Evolutionary conservation across 192 early-diverging fungal species (phyloP), one percentile per base, ranked within the genome.

Genomic region (Gryganskiella cystojenkinii): DNA sequence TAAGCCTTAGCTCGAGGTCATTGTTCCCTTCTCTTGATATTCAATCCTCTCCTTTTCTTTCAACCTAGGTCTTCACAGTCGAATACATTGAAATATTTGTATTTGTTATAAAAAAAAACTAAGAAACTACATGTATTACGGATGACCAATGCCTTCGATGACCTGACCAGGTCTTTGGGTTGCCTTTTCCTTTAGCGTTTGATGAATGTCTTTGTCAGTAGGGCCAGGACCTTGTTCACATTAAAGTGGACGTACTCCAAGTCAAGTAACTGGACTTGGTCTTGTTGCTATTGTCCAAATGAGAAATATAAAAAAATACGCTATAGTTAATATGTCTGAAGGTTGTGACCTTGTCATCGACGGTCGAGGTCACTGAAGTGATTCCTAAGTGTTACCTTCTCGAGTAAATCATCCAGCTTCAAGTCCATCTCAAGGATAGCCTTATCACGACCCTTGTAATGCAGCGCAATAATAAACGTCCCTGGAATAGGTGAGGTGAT

Each of bases 341-440:
- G n/a, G n/a, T n/a, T n/a, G n/a, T n/a, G n/a, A n/a, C n/a, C n/a
- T n/a, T n/a, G n/a, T n/a, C n/a, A n/a, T n/a, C n/a, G n/a, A n/a
- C n/a, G n/a, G n/a, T n/a, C n/a, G n/a, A n/a, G n/a, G n/a, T n/a
- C n/a, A n/a, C n/a, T n/a, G n/a, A n/a, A n/a, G 37, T 40, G 37
- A 13, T 13, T 40, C 37, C 13, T 40, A n/a, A n/a, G n/a, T 40
- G 37, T 56, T 84, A 87, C 88, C 83, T 92, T 92, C 76, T 92
- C 92, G 45, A 93, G 70, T 62, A 94, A 64, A 71, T 94, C 92
- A 71, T 93, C 92, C 49, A 98, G 81, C 60, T 96, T 92, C 65
- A 98, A 86, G 76, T 98, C 95, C 95, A 98, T 98, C 81, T 96
- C 95, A 64, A 98, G 72, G 37, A 98, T 96, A 0, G 96, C 89